Evolutionary conservation across 345 rosid species (phyloP), one percentile per base, ranked within the genome.

Genomic region (Abelmoschus esculentus): DNA sequence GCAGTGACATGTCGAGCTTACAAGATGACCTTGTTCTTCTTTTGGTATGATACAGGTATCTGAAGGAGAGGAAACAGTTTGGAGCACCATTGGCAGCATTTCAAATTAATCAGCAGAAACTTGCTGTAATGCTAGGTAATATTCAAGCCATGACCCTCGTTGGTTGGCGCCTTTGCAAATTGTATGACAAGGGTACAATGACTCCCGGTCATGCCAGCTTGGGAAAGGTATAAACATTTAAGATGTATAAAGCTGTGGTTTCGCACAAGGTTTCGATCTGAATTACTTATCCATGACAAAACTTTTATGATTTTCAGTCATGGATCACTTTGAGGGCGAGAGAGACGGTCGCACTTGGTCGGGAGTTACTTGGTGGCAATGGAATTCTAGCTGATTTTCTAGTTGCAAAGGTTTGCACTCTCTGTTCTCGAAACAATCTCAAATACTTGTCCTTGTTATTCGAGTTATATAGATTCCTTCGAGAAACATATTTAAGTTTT

Each of bases 1-100:
- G 26, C 18, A 4, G 5, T 38, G 64, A 42, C 46, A 31, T 60
- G 29, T 46, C 10, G 2, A 46, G 74, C 29, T 53, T 47, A 52
- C 7, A 3, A 11, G 38, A 22, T 54, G 61, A 42, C 34, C 0
- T 26, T 65, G 26, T 67, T 42, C 63, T 67, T 42, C 63, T 68
- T 70, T 59, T 77, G 78, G 42, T 50, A 34, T 49, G 56, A 53
- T 72, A 67, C 13, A 93, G 97, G 85, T 95, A 95, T 79, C 79
- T 90, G 60, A 84, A 80, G 78, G 98, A 91, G 89, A 86, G 99
- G 79, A 88, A 87, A 77, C 99, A 91, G 83, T 95, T 95, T 79
- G 96, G 96, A 85, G 98, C 91, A 69, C 98, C 97, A 34, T 77
- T 95, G 81, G 99, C 96, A 57, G 89, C 99, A 63, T 91, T 90